Evolutionary conservation across 1,284 basidiomycete species (phyloP), one percentile per base, ranked within the genome.

Genomic region (Cystobasidium sp.): DNA sequence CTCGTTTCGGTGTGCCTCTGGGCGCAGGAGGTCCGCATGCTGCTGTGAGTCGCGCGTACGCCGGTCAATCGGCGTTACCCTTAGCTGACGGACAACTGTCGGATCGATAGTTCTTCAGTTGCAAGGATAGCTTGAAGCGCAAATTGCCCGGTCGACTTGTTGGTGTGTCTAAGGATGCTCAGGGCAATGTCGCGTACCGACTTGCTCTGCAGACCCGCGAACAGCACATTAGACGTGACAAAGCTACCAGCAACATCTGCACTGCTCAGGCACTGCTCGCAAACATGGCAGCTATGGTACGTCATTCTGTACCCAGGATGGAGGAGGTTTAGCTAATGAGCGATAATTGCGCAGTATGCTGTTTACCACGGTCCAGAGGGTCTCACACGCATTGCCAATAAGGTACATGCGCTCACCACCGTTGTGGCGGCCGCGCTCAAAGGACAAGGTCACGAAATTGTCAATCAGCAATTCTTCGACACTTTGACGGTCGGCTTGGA

Each of bases 81-180:
- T 47, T 1, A 47, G 39, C 37, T 43, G 44, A 58, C 1, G 10
- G 8, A 7, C 14, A 18, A 24, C n/a, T 39, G n/a, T 46, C 24
- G 8, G 1, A 1, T 44, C n/a, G 1, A 18, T 22, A 8, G 70
- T 99, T 99, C 88, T 99, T 99, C 82, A 92, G 96, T 7, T 93
- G 93, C 76, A 91, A 90, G 31, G 94, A 99, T 76, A 89, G 88
- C 79, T 86, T 99, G 76, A 99, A 97, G 87, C 87, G 96, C 76
- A 97, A 95, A 85, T 97, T 98, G 89, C 96, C 96, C 22, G 96
- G 96, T 75, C 88, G 96, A 77, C 84, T 99, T 70, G 93, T 99
- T 80, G 96, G 96, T 69, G 86, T 91, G 37, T 94, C 92, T 83
- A 90, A 91, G 77, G 96, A 97, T 82, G 85, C 87, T 1, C 85